A percentile compares a stretch with the other conserved stretches of the same genome.
phyloP scores from a whole-genome alignment of 2,329 filamentous ascomycete species.

The Blumeria hordei region DNA sequence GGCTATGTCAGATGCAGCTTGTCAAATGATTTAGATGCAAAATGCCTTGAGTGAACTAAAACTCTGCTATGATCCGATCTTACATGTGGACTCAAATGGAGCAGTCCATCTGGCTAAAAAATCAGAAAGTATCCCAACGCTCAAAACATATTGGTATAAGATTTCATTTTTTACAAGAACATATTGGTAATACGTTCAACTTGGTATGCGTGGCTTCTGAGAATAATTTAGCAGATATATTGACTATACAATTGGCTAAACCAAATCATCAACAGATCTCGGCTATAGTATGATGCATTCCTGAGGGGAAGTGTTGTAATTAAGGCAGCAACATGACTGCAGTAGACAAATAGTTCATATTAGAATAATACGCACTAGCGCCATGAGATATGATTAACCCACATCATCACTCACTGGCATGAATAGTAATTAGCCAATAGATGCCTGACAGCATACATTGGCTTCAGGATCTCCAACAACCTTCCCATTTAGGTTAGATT shows the following conservation, averaged over 20 bases:
- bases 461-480: too few species aligned
- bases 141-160: constrained; percentile 1
- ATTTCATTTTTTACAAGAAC: not conserved
- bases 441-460: too few species aligned
- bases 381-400: too few species aligned
- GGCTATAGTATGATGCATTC: not conserved
- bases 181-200: not conserved
- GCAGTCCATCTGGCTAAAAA: not conserved
- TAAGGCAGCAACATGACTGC: too few species aligned
- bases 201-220: not conserved
- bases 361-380: too few species aligned
- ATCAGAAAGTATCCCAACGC: not conserved
- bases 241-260: not conserved
- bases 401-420: too few species aligned
- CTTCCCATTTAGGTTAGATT: too few species aligned
- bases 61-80: not conserved
- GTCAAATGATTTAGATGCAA: not conserved
- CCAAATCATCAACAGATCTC: not conserved
- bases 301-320: not conserved
- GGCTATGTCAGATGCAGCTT: not conserved
- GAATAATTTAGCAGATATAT: not conserved
- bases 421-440: too few species aligned
- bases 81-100: not conserved
- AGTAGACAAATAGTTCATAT: too few species aligned
- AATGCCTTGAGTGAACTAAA: not conserved